phyloP scores from a whole-genome alignment of 106 monocot species.

The Acanthochlamys bracteata region DNA sequence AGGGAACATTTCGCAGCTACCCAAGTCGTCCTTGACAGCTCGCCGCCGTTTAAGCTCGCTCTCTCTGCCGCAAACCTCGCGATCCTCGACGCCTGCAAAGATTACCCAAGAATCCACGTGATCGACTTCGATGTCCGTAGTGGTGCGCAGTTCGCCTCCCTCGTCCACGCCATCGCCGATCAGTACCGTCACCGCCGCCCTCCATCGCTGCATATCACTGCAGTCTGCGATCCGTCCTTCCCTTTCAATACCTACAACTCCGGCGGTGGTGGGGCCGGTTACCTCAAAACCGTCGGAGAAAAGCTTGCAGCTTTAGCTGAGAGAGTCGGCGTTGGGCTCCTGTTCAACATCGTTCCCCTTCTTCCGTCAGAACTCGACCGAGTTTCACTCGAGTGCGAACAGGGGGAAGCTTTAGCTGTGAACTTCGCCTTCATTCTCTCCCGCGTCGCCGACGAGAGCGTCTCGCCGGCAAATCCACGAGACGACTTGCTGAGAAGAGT shows the following conservation, averaged over 20 bases:
- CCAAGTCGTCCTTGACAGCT: constrained; percentile 37
- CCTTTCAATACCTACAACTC: neutral
- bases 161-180: constrained; percentile 14
- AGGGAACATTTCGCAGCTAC: constrained; percentile 32
- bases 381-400: constrained; percentile 35
- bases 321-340: constrained; percentile 25
- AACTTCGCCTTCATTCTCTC: constrained; percentile 61
- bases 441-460: constrained; percentile 76
- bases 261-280: neutral
- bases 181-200: neutral
- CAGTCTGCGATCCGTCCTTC: constrained; percentile 7
- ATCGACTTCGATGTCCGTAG: constrained; percentile 65
- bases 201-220: constrained; percentile 14
- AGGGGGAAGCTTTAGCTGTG: constrained; percentile 58
- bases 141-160: constrained; percentile 39
- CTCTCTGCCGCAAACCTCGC: constrained; percentile 55
- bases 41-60: constrained; percentile 51
- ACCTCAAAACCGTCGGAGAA: constrained; percentile 26
- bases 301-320: constrained; percentile 33
- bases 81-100: constrained; percentile 44
- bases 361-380: constrained; percentile 31
- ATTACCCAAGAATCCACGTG: constrained; percentile 38
- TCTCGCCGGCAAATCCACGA: constrained; percentile 70
- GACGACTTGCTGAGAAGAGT: constrained; percentile 71
- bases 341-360: constrained; percentile 40